phyloP scores from a whole-genome alignment of 2,329 filamentous ascomycete species.

The Trichocomaceae sp. region DNA sequence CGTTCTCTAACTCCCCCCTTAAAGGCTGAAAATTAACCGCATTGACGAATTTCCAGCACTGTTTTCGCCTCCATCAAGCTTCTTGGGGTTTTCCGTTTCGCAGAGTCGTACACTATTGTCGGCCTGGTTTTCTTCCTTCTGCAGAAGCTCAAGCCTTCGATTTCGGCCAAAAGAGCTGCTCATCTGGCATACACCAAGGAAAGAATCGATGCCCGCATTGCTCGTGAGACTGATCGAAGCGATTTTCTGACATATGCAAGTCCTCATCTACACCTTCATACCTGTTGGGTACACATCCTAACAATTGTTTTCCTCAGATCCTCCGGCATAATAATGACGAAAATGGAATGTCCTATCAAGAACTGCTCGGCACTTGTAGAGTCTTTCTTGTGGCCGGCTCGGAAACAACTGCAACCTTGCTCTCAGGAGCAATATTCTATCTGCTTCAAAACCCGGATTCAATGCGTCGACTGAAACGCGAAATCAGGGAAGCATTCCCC shows the following conservation, averaged over 20 bases:
- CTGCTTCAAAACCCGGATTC: conserved; percentile 31
- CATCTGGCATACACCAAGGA: conserved; percentile 12
- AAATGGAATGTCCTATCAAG: conserved; percentile 5
- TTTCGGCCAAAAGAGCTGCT: conserved; percentile 3
- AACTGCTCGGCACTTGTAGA: conserved; percentile 4
- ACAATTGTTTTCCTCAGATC: background rate
- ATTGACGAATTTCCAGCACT: conserved; percentile 11
- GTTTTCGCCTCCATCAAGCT: conserved; percentile 10
- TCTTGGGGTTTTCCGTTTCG: conserved; percentile 3
- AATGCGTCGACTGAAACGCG: conserved; percentile 28
- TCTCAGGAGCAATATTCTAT: conserved; percentile 39
- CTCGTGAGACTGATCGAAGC: conserved; percentile 16
- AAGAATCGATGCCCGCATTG: conserved; percentile 3
- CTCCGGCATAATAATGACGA: conserved; percentile 2
- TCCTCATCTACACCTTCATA: background rate
- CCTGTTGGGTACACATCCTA: background rate
- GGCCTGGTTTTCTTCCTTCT: background rate
- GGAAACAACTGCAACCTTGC: conserved; percentile 43
- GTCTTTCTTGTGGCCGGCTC: conserved; percentile 6
- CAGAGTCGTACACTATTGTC: background rate
- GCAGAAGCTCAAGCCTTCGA: background rate
- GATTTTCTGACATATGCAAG: conserved; percentile 8
- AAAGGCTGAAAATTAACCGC: conserved; percentile 8
- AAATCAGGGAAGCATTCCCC: conserved; percentile 36
- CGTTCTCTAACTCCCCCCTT: too few species aligned